Evolutionary conservation across 1,139 yeast genomes (phyloP).

Genomic region (Ogataea hybrid): DNA sequence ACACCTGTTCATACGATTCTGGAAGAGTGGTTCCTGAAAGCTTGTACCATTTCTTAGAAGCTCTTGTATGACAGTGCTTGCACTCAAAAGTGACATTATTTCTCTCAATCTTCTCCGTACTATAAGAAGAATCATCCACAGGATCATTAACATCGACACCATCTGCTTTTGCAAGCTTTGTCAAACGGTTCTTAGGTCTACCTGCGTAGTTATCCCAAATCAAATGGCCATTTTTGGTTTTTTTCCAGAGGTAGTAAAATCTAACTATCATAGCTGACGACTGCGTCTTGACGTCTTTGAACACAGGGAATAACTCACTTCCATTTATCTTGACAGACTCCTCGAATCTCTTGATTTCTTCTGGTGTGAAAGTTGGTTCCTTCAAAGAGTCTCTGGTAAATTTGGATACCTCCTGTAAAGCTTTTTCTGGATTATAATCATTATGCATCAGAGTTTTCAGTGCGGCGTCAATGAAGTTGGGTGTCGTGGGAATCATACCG

Average conservation of each 20-base stretch:
- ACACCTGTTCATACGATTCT: constrained; percentile 29
- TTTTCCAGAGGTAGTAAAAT: constrained; percentile 89
- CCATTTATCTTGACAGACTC: constrained; percentile 73
- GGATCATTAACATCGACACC: constrained; percentile 46
- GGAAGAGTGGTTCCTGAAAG: constrained; percentile 56
- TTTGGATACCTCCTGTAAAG: constrained; percentile 39
- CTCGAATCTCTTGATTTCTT: constrained; percentile 70
- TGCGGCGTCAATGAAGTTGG: constrained; percentile 79
- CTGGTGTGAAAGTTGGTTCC: constrained; percentile 71
- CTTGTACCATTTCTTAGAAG: constrained; percentile 65
- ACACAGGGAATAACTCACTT: constrained; percentile 76
- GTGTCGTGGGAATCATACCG: constrained; percentile 49
- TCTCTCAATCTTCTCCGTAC: constrained; percentile 43
- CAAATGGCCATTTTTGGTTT: constrained; percentile 66
- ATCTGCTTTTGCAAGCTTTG: constrained; percentile 37
- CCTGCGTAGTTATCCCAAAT: constrained; percentile 88
- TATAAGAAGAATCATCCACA: constrained; percentile 72
- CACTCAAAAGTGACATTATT: constrained; percentile 47
- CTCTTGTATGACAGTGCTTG: constrained; percentile 58
- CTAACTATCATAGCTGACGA: constrained; percentile 76
- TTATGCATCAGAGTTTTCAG: constrained; percentile 52
- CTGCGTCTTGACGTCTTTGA: constrained; percentile 65
- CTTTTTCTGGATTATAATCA: constrained; percentile 47
- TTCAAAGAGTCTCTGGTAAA: constrained; percentile 58
- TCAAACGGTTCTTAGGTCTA: constrained; percentile 52